Evolutionary conservation across 148 eudicot species (phyloP).

Genomic region (Rhododendron molle): DNA sequence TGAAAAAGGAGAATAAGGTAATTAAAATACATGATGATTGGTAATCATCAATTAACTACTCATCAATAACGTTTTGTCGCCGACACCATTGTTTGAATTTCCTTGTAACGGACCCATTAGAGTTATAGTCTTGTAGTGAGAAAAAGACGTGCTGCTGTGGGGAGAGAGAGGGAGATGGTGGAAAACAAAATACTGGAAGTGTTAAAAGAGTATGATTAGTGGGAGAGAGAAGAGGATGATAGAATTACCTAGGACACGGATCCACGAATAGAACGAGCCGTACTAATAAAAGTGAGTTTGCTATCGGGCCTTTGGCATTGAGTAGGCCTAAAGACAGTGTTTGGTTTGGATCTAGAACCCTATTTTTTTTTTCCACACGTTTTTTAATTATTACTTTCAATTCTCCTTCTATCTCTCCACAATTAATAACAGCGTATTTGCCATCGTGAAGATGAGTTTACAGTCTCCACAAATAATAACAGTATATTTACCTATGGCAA

Average conservation of each 20-base stretch:
- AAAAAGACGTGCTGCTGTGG: background rate
- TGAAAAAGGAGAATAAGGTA: constrained; percentile 2
- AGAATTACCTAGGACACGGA: background rate
- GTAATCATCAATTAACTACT: constrained; percentile 14
- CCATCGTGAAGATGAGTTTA: no score
- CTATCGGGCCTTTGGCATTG: no score
- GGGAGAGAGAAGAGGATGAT: background rate
- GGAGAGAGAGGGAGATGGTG: background rate
- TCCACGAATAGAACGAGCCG: background rate
- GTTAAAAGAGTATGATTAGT: background rate
- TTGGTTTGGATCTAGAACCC: no score
- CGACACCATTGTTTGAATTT: constrained; percentile 23
- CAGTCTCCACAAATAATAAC: no score
- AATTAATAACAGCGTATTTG: no score
- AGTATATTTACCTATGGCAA: no score
- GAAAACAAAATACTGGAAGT: background rate
- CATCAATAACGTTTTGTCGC: constrained; percentile 14
- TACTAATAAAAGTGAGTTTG: no score
- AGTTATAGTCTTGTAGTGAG: background rate
- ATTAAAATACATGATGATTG: constrained; percentile 11
- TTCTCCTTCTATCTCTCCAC: no score
- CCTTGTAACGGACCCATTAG: constrained; percentile 23
- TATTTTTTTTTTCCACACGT: no score
- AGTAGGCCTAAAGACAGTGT: no score
- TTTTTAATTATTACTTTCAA: no score